Conservation (phyloP, 2,329 filamentous ascomycete species). For the Davidsoniella eucalypti region DNA sequence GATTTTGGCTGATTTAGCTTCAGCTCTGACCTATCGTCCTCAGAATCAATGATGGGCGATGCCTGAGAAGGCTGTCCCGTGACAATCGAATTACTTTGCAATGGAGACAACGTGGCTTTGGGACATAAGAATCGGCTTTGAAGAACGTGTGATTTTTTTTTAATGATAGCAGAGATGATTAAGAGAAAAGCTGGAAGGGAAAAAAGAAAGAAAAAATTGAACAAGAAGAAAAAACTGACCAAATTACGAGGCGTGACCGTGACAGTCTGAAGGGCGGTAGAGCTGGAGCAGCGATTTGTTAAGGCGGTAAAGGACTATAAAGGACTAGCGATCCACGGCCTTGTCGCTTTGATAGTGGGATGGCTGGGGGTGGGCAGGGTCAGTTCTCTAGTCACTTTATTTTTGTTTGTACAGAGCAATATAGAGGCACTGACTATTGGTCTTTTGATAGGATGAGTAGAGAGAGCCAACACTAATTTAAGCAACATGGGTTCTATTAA, state of each 20-base stretch:
- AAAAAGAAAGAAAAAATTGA: neutral
- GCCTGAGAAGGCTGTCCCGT: conserved; percentile 11
- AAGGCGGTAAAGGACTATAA: conserved; percentile 3
- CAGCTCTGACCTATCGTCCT: neutral
- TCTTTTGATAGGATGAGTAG: too few relatives aligned
- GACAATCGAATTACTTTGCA: conserved; percentile 5
- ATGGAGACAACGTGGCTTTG: conserved; percentile 29
- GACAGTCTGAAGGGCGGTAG: too few relatives aligned
- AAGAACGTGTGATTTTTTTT: neutral
- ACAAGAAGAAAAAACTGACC: neutral
- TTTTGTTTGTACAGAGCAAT: too few relatives aligned
- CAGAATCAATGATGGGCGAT: conserved; percentile 6
- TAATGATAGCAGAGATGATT: neutral
- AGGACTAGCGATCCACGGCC: neutral
- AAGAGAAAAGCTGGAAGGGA: neutral
- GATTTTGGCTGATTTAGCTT: neutral
- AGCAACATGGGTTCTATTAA: too few relatives aligned
- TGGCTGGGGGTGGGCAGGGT: neutral
- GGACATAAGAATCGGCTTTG: conserved; percentile 9
- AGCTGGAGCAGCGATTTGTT: neutral
- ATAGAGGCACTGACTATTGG: too few relatives aligned
- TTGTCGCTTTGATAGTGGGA: conserved; percentile 4
- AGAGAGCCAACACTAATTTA: too few relatives aligned
- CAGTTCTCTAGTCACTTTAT: too few relatives aligned
- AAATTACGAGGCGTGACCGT: neutral